These are phyloP conservation scores for Pythium volutum DNA, from an alignment of 352 stramenopile species.

Conservation along the genomic window DNA sequence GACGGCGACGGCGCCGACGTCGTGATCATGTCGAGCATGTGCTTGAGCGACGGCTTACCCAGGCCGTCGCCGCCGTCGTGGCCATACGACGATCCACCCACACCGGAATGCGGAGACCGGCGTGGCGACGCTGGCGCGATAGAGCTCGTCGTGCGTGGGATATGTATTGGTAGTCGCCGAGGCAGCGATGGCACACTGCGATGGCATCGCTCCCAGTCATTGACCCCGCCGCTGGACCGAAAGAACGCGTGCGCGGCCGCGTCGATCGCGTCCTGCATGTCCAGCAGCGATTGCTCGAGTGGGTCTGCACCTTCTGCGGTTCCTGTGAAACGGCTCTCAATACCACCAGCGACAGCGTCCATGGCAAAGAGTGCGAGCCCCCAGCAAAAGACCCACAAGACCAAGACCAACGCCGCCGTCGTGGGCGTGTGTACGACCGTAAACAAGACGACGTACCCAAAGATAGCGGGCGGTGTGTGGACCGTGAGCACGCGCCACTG, in stretches of 20 bases:
- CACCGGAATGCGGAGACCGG: not conserved
- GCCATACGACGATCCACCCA: not conserved
- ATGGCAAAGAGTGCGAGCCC: slow-evolving; percentile 47
- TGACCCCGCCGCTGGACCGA: slow-evolving; percentile 36
- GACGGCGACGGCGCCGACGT: not conserved
- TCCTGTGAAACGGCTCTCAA: slow-evolving; percentile 49
- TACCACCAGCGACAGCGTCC: slow-evolving; percentile 40
- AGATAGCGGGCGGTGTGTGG: slow-evolving; percentile 38
- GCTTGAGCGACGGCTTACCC: slow-evolving; percentile 20
- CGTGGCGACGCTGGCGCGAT: slow-evolving; percentile 5
- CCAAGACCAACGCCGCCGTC: slow-evolving; percentile 21
- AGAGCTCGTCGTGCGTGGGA: slow-evolving; percentile 5
- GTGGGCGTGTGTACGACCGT: slow-evolving; percentile 9
- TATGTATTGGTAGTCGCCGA: not conserved
- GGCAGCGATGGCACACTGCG: not conserved
- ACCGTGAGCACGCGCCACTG: slow-evolving; percentile 42
- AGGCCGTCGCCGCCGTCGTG: not conserved
- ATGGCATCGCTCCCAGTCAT: slow-evolving; percentile 29
- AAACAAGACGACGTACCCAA: slow-evolving; percentile 45
- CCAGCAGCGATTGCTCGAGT: slow-evolving; percentile 41
- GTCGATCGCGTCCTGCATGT: slow-evolving; percentile 56
- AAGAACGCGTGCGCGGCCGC: slow-evolving; percentile 51
- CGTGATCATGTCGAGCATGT: slow-evolving; percentile 20
- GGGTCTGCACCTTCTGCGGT: slow-evolving; percentile 37
- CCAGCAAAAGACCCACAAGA: slow-evolving; percentile 29